Conservation (phyloP, 139 green algal species). For the Spirogloea muscicola region DNA sequence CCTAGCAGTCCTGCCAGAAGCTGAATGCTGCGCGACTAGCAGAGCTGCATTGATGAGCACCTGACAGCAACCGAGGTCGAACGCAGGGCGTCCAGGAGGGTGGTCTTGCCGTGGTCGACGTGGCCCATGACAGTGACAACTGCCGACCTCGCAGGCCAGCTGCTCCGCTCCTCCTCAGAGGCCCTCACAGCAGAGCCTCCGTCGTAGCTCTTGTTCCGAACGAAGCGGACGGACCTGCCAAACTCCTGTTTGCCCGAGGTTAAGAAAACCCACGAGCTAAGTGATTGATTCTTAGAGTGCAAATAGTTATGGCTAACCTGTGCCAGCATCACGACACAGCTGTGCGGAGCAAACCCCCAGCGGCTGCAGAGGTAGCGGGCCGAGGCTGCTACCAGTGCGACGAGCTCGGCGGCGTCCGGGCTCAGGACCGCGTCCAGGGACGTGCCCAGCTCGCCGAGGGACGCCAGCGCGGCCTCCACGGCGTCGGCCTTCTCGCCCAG, state of each 20-base stretch:
- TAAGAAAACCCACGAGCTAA: too few species aligned
- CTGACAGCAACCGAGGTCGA: slow-evolving; percentile 75
- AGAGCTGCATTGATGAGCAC: too few species aligned
- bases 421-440: slow-evolving; percentile 12
- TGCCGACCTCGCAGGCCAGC: slow-evolving; percentile 57
- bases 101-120: slow-evolving; percentile 90
- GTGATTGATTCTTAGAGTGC: too few species aligned
- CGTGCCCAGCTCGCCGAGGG: background rate
- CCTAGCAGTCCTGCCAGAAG: too few species aligned
- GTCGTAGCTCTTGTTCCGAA: slow-evolving; percentile 1
- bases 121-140: slow-evolving; percentile 98
- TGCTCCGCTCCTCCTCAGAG: background rate
- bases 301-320: too few species aligned
- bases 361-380: too few species aligned
- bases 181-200: background rate
- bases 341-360: too few species aligned
- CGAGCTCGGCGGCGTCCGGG: slow-evolving; percentile 29
- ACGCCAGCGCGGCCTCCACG: slow-evolving; percentile 1
- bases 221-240: slow-evolving; percentile 3
- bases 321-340: too few species aligned
- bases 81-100: slow-evolving; percentile 47
- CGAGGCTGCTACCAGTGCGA: slow-evolving; percentile 36
- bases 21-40: too few species aligned
- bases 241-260: too few species aligned
- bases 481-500: slow-evolving; percentile 33